phyloP scores from a whole-genome alignment of 2,329 filamentous ascomycete species.

The Plectosphaerella sp. region DNA sequence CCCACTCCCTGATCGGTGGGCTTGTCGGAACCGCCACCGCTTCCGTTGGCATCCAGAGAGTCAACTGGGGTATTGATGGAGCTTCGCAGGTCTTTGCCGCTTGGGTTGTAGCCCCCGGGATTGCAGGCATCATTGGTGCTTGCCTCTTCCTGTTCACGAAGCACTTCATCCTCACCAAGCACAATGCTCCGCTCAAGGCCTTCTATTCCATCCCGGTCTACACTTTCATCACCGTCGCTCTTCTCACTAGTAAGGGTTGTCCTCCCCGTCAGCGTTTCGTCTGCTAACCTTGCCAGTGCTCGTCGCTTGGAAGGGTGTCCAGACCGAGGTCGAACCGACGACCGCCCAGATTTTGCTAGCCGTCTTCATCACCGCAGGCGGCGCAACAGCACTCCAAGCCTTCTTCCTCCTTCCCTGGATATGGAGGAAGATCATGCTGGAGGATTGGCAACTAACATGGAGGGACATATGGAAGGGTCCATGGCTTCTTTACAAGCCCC shows the following conservation, averaged over 20 bases:
- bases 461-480: conserved; percentile 44
- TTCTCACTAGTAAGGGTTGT: conserved; percentile 24
- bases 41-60: conserved; percentile 26
- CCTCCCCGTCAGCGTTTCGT: background rate
- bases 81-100: conserved; percentile 33
- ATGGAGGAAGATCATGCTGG: conserved; percentile 41
- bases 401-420: conserved; percentile 50
- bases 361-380: conserved; percentile 38
- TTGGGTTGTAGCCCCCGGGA: conserved; percentile 29
- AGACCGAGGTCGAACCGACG: conserved; percentile 15
- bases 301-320: conserved; percentile 41
- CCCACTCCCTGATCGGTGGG: conserved; percentile 44
- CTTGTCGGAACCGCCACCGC: conserved; percentile 30
- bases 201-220: conserved; percentile 29
- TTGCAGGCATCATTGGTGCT: conserved; percentile 26
- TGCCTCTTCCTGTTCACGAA: conserved; percentile 29
- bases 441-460: conserved; percentile 47
- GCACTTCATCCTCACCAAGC: conserved; percentile 20
- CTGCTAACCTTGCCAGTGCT: conserved; percentile 34
- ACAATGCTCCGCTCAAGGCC: conserved; percentile 24
- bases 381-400: conserved; percentile 33
- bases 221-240: conserved; percentile 29
- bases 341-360: conserved; percentile 19
- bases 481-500: conserved; percentile 34
- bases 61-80: conserved; percentile 31